Conservation (phyloP, 2,329 filamentous ascomycete species). For the Cercospora sp. region DNA sequence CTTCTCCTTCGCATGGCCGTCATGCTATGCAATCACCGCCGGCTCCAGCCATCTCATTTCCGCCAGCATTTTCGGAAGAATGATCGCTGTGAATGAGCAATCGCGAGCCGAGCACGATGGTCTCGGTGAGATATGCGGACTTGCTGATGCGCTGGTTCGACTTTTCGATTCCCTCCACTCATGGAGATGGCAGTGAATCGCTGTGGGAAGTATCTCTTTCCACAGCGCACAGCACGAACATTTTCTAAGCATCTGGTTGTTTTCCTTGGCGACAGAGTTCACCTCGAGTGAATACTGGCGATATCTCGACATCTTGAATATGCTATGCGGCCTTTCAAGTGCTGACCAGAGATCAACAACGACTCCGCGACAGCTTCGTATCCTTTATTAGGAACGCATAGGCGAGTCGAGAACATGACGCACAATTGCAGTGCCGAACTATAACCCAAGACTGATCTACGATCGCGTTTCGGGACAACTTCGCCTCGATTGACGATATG, state of each 20-base stretch:
- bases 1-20: background rate
- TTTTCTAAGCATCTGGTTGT: background rate
- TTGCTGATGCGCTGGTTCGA: background rate
- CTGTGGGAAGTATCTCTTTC: background rate
- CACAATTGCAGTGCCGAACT: background rate
- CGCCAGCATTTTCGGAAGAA: background rate
- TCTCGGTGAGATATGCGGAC: background rate
- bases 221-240: background rate
- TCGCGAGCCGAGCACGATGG: background rate
- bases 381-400: background rate
- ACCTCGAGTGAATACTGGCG: background rate
- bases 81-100: background rate
- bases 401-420: slow-evolving; percentile 1
- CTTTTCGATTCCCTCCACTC: background rate
- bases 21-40: background rate
- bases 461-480: slow-evolving; percentile 1
- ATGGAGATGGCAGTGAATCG: background rate
- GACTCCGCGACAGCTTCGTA: background rate
- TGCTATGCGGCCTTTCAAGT: background rate
- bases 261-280: background rate
- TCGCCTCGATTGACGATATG: background rate
- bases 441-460: slow-evolving; percentile 1
- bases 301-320: background rate
- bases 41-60: background rate
- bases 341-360: background rate